A percentile compares a stretch with the other conserved stretches of the same genome.
Conservation (phyloP, 352 stramenopile species). For the Aphanomyces cochlioides region DNA sequence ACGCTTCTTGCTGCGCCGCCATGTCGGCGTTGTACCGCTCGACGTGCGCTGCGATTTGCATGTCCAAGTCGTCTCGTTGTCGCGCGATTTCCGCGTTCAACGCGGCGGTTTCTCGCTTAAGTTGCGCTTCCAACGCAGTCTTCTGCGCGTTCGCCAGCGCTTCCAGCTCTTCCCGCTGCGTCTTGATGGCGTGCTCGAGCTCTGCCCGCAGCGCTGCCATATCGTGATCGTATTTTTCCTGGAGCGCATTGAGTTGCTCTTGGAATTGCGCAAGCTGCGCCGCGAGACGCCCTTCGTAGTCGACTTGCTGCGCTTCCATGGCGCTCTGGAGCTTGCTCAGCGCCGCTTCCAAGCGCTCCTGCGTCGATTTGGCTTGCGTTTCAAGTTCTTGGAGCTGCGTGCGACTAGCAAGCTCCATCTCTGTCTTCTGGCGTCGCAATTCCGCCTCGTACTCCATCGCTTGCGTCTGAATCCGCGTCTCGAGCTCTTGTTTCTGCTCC, state of each 20-base stretch:
- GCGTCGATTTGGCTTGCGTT: not conserved
- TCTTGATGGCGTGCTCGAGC: not conserved
- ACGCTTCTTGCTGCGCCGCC: not conserved
- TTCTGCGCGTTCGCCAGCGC: not conserved
- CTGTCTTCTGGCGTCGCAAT: not conserved
- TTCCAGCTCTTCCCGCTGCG: not conserved
- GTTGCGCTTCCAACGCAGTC: not conserved
- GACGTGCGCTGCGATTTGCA: not conserved
- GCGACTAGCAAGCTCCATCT: not conserved
- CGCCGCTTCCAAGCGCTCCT: not conserved
- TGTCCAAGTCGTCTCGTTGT: not conserved
- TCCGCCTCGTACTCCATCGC: not conserved
- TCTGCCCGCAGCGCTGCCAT: not conserved
- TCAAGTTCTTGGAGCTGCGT: not conserved
- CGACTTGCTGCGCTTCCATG: not conserved
- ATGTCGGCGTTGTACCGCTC: not conserved
- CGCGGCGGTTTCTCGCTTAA: not conserved
- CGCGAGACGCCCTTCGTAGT: not conserved
- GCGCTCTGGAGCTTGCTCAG: not conserved
- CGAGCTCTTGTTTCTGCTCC: not conserved
- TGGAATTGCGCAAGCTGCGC: not conserved
- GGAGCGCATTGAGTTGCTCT: not conserved
- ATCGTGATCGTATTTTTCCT: not conserved
- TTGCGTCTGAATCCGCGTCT: not conserved
- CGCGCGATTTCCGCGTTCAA: not conserved